phyloP scores from a whole-genome alignment of 1,284 basidiomycete species.

The Entoloma clypeatum region DNA sequence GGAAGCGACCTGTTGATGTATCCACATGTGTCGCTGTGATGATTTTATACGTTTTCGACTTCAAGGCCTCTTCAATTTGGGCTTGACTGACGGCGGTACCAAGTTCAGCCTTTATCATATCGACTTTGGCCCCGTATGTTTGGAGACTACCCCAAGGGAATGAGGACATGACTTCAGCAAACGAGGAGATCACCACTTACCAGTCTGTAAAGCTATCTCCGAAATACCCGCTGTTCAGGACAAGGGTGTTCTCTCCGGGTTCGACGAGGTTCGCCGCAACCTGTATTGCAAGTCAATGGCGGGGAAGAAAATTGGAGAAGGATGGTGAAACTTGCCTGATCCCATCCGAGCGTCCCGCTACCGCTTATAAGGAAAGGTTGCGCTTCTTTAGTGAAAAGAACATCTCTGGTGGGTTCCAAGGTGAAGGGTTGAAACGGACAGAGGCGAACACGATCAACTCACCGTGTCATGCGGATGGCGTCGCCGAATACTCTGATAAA shows the following conservation, averaged over 20 bases:
- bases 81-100: slow-evolving; percentile 69
- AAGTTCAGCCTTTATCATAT: slow-evolving; percentile 79
- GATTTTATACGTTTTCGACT: slow-evolving; percentile 84
- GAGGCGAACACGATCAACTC: slow-evolving; percentile 67
- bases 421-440: slow-evolving; percentile 43
- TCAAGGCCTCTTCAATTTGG: slow-evolving; percentile 72
- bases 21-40: slow-evolving; percentile 95
- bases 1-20: slow-evolving; percentile 73
- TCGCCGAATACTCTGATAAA: slow-evolving; percentile 92
- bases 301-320: background rate
- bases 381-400: slow-evolving; percentile 71
- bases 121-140: slow-evolving; percentile 90
- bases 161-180: slow-evolving; percentile 4
- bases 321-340: slow-evolving; percentile 48
- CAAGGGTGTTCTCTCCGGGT: slow-evolving; percentile 76
- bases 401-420: slow-evolving; percentile 44
- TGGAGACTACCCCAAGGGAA: slow-evolving; percentile 52
- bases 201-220: slow-evolving; percentile 83
- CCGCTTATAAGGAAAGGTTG: slow-evolving; percentile 93
- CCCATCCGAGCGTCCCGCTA: slow-evolving; percentile 95
- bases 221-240: slow-evolving; percentile 87
- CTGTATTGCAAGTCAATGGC: slow-evolving; percentile 28
- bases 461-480: slow-evolving; percentile 84
- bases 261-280: slow-evolving; percentile 82
- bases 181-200: slow-evolving; percentile 36